Evolutionary conservation across 2,329 filamentous ascomycete species (phyloP), one percentile per base, ranked within the genome.

Genomic region (Dothideomycetes sp.): DNA sequence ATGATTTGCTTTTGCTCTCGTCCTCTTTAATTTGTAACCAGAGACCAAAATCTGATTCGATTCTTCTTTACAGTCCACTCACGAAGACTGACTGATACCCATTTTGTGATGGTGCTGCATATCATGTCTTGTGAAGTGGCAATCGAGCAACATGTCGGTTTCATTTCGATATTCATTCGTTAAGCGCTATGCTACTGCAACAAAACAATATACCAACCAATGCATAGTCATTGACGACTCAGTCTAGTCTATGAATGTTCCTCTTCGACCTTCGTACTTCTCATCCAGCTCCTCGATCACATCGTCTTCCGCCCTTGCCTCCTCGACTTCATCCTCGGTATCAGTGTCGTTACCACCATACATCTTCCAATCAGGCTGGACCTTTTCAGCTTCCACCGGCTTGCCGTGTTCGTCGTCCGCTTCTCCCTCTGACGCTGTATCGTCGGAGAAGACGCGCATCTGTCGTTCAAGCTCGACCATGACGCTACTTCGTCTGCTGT

Each of bases 401-500:
- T n/a, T n/a, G 19, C 36, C 31, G 4, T 29, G 38, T n/a, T 51
- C 44, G 10, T 46, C 40, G 18, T 50, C 53, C 10, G 41, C 46
- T 37, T 57, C 55, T 16, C 36, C 34, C 4, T 57, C 60, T 3
- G 49, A 49, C 5, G 46, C 47, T 11, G 47, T 46, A 43, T 69
- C 65, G 44, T 68, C 65, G 37, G 63, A 62, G 46, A 71, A 68
- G 0, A 69, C 66, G 12, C 60, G 52, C 38, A 60, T 65, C 47
- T 69, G 66, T 37, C 66, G 47, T 30, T 59, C 54, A 2, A 70
- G 40, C 50, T 71, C 67, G 22, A 61, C 56, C 37, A 69, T 47
- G 11, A 65, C 54, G 37, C 56, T 61, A 4, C 54, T 52, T 9
- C 59, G 40, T 18, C 33, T 31, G 22, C 16, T 41, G 31, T 35